Evolutionary conservation across 805 yeast species (phyloP).

Genomic region (Hanseniaspora pseudoguilliermondii): DNA sequence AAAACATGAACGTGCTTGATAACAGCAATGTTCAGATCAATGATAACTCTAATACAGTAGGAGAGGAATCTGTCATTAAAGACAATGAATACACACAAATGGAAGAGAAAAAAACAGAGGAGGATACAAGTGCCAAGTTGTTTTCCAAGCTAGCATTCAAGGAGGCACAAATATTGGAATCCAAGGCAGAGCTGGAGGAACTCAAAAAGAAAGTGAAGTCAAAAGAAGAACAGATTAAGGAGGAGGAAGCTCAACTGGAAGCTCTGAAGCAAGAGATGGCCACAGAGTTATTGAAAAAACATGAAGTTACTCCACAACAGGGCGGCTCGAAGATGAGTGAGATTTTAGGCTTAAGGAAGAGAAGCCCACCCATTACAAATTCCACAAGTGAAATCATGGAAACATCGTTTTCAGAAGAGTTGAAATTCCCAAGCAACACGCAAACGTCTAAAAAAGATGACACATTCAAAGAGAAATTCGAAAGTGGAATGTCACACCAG

Average conservation of each 20-base stretch:
- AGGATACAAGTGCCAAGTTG: slow-evolving; percentile 7
- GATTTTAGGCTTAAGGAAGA: neutral
- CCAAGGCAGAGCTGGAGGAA: slow-evolving; percentile 42
- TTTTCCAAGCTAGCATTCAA: slow-evolving; percentile 40
- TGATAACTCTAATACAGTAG: neutral
- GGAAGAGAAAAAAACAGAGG: neutral
- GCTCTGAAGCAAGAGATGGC: slow-evolving; percentile 27
- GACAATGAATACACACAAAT: neutral
- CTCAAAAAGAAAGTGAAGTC: slow-evolving; percentile 34
- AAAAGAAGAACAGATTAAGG: slow-evolving; percentile 41
- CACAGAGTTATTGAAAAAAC: slow-evolving; percentile 18
- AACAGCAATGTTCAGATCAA: neutral
- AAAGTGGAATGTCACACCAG: neutral
- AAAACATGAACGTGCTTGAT: neutral
- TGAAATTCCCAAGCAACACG: neutral
- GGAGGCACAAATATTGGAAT: slow-evolving; percentile 54
- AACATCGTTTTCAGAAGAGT: slow-evolving; percentile 1
- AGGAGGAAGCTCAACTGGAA: slow-evolving; percentile 26
- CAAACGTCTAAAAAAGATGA: neutral
- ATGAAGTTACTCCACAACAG: neutral
- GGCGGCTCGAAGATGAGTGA: neutral
- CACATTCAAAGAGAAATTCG: neutral
- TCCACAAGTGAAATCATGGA: slow-evolving; percentile 4
- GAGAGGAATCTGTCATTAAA: neutral
- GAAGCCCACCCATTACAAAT: neutral